Evolutionary conservation across 1,284 basidiomycete species (phyloP).

Genomic region (Sanghuangporus baumii): DNA sequence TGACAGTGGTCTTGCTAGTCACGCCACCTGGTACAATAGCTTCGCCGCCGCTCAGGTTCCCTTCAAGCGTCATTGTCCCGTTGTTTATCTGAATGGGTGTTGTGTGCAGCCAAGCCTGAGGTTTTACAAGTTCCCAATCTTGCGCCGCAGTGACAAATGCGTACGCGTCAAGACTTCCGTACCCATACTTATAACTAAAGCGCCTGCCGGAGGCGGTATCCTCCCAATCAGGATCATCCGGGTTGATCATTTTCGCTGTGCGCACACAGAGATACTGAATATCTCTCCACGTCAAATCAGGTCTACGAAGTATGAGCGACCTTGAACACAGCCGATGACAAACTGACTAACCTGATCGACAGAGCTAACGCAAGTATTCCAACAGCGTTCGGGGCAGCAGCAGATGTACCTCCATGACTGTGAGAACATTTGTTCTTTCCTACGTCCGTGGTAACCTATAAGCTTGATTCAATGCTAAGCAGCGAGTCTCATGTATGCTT

Average conservation of each 20-base stretch:
- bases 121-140: conserved; percentile 85
- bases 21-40: conserved; percentile 68
- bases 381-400: conserved; percentile 93
- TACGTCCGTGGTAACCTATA: conserved; percentile 90
- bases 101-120: conserved; percentile 87
- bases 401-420: conserved; percentile 93
- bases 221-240: conserved; percentile 94
- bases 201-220: conserved; percentile 69
- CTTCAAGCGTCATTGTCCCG: conserved; percentile 52
- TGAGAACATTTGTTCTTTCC: conserved; percentile 81
- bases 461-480: conserved; percentile 19
- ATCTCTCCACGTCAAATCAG: conserved; percentile 96
- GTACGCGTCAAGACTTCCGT: conserved; percentile 84
- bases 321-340: conserved; percentile 3
- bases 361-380: conserved; percentile 88
- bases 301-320: conserved; percentile 38
- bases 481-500: conserved; percentile 12
- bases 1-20: conserved; percentile 63
- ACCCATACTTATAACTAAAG: conserved; percentile 98
- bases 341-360: conserved; percentile 60
- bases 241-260: conserved; percentile 78
- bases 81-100: conserved; percentile 63
- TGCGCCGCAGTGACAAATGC: conserved; percentile 79
- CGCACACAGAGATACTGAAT: conserved; percentile 87
- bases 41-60: conserved; percentile 56